Evolutionary conservation across 345 rosid genomes (phyloP), one percentile per base, ranked within the genome.

Genomic region (Gossypium arboreum): DNA sequence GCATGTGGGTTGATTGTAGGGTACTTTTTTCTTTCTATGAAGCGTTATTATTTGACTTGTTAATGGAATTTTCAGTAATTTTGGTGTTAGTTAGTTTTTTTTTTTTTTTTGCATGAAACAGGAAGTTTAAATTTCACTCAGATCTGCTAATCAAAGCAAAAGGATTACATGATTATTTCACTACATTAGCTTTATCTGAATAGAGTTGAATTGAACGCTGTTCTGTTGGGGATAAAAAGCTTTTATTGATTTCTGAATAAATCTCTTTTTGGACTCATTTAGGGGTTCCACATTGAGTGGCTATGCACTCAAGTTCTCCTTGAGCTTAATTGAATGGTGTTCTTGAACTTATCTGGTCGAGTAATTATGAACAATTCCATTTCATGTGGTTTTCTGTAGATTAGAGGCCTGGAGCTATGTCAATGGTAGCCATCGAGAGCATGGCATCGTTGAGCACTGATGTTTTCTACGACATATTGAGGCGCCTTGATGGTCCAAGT

Each of bases 401-500:
- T 60, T 64, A 48, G 60, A 48, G 69, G 6, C 18, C 45, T 25
- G 52, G 55, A 73, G 76, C 60, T 25, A 69, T 82, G 79, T 77
- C 90, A 4, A 79, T 82, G 44, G 73, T 78, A 48, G 79, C 78
- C 61, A 79, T 47, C 65, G 90, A 82, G 81, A 84, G 79, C 47
- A 66, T 80, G 80, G 82, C 86, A 18, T 86, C 88, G 7, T 76
- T 88, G 75, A 83, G 85, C 78, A 83, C 88, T 9, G 95, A 90
- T 73, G 69, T 90, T 72, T 90, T 86, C 84, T 88, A 88, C 22
- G 95, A 90, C 73, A 90, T 90, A 86, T 72, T 90, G 77, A 85
- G 83, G 83, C 95, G 92, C 47, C 90, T 90, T 25, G 95, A 90
- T 83, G 95, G 95, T 47, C 83, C 84, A 20, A 86, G 86, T 48